phyloP scores from a whole-genome alignment of 2,329 filamentous ascomycete species.

The Colletotrichum tofieldiae region DNA sequence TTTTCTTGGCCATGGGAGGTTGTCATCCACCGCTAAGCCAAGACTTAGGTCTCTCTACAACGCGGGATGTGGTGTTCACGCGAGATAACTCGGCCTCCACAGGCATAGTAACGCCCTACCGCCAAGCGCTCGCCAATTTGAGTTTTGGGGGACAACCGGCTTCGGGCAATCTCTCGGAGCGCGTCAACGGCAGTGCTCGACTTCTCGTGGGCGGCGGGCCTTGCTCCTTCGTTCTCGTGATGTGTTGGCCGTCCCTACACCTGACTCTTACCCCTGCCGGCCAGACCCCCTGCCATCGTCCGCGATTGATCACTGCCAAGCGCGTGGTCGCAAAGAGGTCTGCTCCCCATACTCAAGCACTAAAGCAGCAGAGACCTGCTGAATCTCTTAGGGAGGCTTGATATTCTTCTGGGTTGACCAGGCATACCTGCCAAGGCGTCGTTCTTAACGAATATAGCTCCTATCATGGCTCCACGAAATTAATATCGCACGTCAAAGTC shows the following conservation, averaged over 20 bases:
- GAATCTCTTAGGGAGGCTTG: not conserved
- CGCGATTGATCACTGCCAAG: slow-evolving; percentile 31
- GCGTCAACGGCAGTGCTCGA: not conserved
- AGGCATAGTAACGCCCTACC: slow-evolving; percentile 11
- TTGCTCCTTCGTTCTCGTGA: slow-evolving; percentile 17
- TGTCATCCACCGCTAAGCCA: not conserved
- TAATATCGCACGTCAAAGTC: slow-evolving; percentile 28
- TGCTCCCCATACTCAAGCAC: not conserved
- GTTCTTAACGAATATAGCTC: slow-evolving; percentile 17
- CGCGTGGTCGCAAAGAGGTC: slow-evolving; percentile 19
- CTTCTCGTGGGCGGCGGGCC: slow-evolving; percentile 6
- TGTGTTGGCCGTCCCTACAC: slow-evolving; percentile 14
- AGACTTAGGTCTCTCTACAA: not conserved
- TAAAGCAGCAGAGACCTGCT: slow-evolving; percentile 14
- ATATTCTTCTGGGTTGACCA: slow-evolving; percentile 15
- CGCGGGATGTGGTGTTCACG: slow-evolving; percentile 8
- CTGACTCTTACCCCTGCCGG: slow-evolving; percentile 27
- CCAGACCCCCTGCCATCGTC: slow-evolving; percentile 13
- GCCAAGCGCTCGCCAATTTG: slow-evolving; percentile 35
- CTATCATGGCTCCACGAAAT: slow-evolving; percentile 31
- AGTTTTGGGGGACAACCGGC: slow-evolving; percentile 24
- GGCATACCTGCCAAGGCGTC: slow-evolving; percentile 36
- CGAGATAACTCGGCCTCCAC: slow-evolving; percentile 3
- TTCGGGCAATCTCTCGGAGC: slow-evolving; percentile 12
- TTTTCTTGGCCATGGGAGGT: not conserved